Evolutionary conservation across 805 yeast species (phyloP), one percentile per base, ranked within the genome.

Genomic region (Saccharomycopsis sp.): DNA sequence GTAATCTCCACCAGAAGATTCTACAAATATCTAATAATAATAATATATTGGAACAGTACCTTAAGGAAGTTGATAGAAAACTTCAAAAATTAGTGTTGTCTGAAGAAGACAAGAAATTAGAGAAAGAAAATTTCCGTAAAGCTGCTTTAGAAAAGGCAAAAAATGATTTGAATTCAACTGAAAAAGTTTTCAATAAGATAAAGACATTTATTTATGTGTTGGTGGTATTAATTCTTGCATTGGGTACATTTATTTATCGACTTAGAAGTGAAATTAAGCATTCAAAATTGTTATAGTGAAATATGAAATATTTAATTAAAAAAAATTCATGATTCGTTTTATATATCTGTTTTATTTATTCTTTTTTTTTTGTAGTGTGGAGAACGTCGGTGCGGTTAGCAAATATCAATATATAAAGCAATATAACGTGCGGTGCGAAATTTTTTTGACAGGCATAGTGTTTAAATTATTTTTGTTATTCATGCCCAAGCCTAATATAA

Each of bases 181-280:
- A 49, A 41, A 56, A 53, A n/a, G 24, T 58, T 8, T 49, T 59
- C 27, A 43, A 51, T 11, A 51, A 57, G 2, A 49, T 61, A 40
- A 60, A 57, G 40, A 54, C 48, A 14, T 44, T 61, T 22, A 51
- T 61, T 14, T 34, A 59, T 8, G 56, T 62, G 16, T 47, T 59
- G 19, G 43, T 60, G 32, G 14, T 57, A 4, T 43, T 53, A 3
- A 48, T 55, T 22, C 51, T 68, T 3, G 60, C 67, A 1, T 62
- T 77, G 44, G 65, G 72, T 16, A 58, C 70, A 28, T 64, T 74
- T 49, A 68, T 77, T 19, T 71, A 70, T 57, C 68, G 75, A 56
- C 61, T 79, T 35, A 73, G 83, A 62, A 75, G 67, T 51, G 85
- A 79, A 51, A 76, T 79, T 45, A 79, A 76, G 53, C 81, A 75